Base-by-base conservation (phyloP, 257 asterid genomes). In the Lithospermum erythrorhizon region DNA sequence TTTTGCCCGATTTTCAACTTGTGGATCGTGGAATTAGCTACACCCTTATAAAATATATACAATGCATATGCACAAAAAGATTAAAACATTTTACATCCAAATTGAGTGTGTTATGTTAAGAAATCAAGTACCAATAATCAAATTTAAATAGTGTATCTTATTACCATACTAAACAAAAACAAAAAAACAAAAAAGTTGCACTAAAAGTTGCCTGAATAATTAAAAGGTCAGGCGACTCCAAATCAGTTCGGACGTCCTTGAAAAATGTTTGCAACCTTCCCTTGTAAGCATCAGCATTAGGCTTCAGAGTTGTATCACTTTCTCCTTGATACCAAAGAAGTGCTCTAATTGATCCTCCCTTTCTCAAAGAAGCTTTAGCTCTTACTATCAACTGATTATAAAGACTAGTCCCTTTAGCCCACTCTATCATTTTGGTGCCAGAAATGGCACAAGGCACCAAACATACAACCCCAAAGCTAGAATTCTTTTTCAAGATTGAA, bases 271-370 rank as follows among this genome's bases (percentile, higher is more conserved):
- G 58, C 16, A 68, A 52, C 21, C 22, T 65, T 7, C n/a, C 14
- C 30, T 51, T 61, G 65, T 73, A 68, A 1, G 15, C 0, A 6
- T 59, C 53, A 0, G 64, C 68, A 22, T 55, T 72, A 17, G 20
- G n/a, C 14, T 51, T 25, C 13, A 9, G 53, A 24, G 61, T 29
- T 4, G 73, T 61, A 37, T 78, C 83, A 13, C 59, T 32, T 57
- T 75, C 83, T 6, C 83, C 83, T 66, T 78, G 83, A 65, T 69
- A 78, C 83, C 83, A 78, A 8, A 78, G 37, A 66, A 78, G 48
- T 0, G 65, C 83, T 9, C 68, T 59, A 10, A 78, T 54, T 16
- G 19, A 51, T 25, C 83, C 81, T 6, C 81, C 78, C 30, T 48
- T 23, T 24, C 64, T 61, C 15, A 60, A 17, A 1, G 81, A 74